These are phyloP conservation scores for Trichoderma atrobrunneum DNA, from an alignment of 2,329 filamentous ascomycete genomes.

Conservation along the genomic window DNA sequence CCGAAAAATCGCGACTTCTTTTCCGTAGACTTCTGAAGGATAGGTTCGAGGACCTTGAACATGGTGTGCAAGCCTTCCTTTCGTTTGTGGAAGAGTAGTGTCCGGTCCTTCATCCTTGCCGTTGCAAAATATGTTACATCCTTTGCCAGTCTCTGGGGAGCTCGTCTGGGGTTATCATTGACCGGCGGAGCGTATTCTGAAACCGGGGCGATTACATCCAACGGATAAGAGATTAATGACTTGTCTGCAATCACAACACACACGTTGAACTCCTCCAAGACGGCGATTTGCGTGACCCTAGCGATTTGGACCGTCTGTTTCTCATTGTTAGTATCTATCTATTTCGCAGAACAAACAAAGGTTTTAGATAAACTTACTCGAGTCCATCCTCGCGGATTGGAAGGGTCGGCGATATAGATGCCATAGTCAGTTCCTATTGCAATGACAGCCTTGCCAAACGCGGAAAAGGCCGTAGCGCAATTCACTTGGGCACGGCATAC, in stretches of 20 bases:
- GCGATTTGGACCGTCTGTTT: conserved; percentile 68
- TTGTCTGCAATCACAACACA: conserved; percentile 91
- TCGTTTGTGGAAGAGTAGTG: conserved; percentile 94
- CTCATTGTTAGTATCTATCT: background rate
- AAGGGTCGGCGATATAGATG: conserved; percentile 83
- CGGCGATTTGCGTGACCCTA: conserved; percentile 86
- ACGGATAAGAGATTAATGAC: conserved; percentile 85
- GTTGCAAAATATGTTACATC: conserved; percentile 97
- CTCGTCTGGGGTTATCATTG: conserved; percentile 72
- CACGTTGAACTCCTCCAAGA: conserved; percentile 92
- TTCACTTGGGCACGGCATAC: conserved; percentile 86
- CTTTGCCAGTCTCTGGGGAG: conserved; percentile 88
- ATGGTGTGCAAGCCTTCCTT: conserved; percentile 88
- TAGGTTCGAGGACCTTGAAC: conserved; percentile 95
- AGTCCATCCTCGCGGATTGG: conserved; percentile 86
- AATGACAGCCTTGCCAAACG: conserved; percentile 80
- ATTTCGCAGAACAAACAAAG: background rate
- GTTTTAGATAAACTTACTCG: conserved; percentile 57
- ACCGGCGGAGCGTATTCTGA: conserved; percentile 59
- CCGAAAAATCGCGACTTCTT: conserved; percentile 70
- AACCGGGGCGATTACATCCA: conserved; percentile 75
- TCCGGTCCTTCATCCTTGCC: conserved; percentile 94
- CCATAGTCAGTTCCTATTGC: conserved; percentile 95
- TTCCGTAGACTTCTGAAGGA: conserved; percentile 87
- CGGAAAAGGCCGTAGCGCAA: conserved; percentile 86